A percentile compares a stretch with the other conserved stretches of the same genome.
phyloP scores from a whole-genome alignment of 495 filamentous ascomycete genomes.

The Lasiosphaeria miniovina region DNA sequence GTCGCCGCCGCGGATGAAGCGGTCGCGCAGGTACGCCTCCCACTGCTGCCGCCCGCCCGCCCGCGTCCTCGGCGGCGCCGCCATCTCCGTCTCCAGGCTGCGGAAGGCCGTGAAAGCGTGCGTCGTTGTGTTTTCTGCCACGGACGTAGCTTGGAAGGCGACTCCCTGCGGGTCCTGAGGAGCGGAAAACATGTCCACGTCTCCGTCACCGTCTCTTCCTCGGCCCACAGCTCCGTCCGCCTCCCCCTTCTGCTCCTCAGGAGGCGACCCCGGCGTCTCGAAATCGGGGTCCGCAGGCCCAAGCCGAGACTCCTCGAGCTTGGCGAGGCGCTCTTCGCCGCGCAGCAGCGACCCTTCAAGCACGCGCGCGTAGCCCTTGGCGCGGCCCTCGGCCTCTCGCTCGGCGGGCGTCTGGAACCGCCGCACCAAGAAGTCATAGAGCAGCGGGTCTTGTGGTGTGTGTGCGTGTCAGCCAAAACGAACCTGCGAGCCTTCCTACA shows the following conservation, averaged over 20 bases:
- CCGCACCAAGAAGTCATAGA: slow-evolving; percentile 76
- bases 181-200: neutral
- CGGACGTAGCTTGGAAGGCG: neutral
- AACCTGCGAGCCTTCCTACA: neutral
- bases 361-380: slow-evolving; percentile 69
- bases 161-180: neutral
- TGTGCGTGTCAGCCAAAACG: too few species aligned
- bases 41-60: slow-evolving; percentile 66
- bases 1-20: slow-evolving; percentile 71
- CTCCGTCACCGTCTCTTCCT: too few species aligned
- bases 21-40: slow-evolving; percentile 62
- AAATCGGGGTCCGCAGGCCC: neutral
- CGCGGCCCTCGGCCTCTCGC: slow-evolving; percentile 65
- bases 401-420: slow-evolving; percentile 73
- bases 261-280: too few species aligned
- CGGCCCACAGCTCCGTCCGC: too few species aligned
- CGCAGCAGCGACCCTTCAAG: slow-evolving; percentile 69
- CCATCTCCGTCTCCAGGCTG: slow-evolving; percentile 55
- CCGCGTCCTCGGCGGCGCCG: slow-evolving; percentile 55
- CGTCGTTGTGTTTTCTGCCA: neutral
- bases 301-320: slow-evolving; percentile 37
- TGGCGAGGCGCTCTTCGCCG: slow-evolving; percentile 69
- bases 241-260: too few species aligned
- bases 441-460: slow-evolving; percentile 59
- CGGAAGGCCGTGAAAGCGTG: slow-evolving; percentile 44